Evolutionary conservation across 306 rosid species (phyloP).

Genomic region (Begonia peltatifolia): DNA sequence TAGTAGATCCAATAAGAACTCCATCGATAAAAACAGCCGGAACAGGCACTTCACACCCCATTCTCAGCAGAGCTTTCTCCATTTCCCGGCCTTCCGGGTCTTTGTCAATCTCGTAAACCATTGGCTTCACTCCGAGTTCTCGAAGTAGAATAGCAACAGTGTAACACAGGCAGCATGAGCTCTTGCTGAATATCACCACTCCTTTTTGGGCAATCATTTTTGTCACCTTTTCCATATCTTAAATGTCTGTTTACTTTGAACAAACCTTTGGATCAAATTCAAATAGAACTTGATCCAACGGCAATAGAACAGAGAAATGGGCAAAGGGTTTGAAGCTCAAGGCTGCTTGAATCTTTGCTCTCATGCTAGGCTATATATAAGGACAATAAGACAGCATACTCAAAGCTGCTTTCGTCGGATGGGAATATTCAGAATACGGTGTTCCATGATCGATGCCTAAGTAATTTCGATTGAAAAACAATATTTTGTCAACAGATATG

Average conservation of each 20-base stretch:
- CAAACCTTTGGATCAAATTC: background rate
- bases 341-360: background rate
- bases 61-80: slow-evolving; percentile 43
- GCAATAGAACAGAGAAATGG: background rate
- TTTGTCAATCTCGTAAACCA: slow-evolving; percentile 41
- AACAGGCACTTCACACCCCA: slow-evolving; percentile 32
- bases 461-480: too few species aligned
- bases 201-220: slow-evolving; percentile 38
- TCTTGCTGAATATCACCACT: slow-evolving; percentile 57
- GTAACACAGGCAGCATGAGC: slow-evolving; percentile 52
- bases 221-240: slow-evolving; percentile 46
- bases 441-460: too few species aligned
- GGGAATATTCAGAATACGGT: background rate
- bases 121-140: slow-evolving; percentile 33
- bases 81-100: slow-evolving; percentile 52
- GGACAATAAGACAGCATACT: background rate
- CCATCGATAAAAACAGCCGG: slow-evolving; percentile 63
- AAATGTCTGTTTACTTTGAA: background rate
- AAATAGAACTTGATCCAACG: background rate
- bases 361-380: background rate
- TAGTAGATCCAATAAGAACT: slow-evolving; percentile 41
- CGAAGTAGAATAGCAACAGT: slow-evolving; percentile 36
- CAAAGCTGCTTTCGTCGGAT: background rate
- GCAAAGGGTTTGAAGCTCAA: background rate
- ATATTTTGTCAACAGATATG: too few species aligned